Conservation (phyloP, 2,329 filamentous ascomycete genomes). For the Penicillium rolfsii region DNA sequence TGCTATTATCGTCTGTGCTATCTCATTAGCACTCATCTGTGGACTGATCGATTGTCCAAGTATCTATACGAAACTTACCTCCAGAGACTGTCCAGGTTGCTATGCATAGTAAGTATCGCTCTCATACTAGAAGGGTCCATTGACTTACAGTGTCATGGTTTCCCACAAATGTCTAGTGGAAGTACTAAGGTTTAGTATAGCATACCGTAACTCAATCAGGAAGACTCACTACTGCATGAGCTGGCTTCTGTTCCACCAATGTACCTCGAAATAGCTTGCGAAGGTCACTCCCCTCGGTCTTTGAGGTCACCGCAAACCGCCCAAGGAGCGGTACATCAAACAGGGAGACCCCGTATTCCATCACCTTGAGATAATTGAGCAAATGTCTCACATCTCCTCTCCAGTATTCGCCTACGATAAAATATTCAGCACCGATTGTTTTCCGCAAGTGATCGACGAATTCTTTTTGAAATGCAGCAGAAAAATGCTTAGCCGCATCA, state of each 20-base stretch:
- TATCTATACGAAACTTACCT: constrained; percentile 47
- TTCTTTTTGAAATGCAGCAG: constrained; percentile 63
- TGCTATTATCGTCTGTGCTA: constrained; percentile 58
- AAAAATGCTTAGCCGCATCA: constrained; percentile 74
- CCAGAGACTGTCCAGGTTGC: constrained; percentile 12
- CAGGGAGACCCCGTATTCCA: constrained; percentile 62
- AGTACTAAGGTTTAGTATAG: not conserved
- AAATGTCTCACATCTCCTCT: constrained; percentile 60
- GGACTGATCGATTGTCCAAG: too few relatives aligned
- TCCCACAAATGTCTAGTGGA: constrained; percentile 22
- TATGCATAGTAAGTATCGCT: not conserved
- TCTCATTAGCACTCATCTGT: not conserved
- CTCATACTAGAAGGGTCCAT: not conserved
- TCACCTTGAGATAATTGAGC: constrained; percentile 59
- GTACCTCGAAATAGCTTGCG: constrained; percentile 64
- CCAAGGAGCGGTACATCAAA: constrained; percentile 72
- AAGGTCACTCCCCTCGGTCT: constrained; percentile 61
- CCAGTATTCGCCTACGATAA: constrained; percentile 74
- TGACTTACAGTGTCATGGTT: constrained; percentile 30
- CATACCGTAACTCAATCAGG: not conserved
- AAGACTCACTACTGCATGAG: constrained; percentile 49
- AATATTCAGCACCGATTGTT: constrained; percentile 57
- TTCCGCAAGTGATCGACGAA: constrained; percentile 63
- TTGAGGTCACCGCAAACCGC: constrained; percentile 66
- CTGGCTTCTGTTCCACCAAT: constrained; percentile 58